Base-by-base conservation (phyloP, 345 rosid species). In the Populus nigra region DNA sequence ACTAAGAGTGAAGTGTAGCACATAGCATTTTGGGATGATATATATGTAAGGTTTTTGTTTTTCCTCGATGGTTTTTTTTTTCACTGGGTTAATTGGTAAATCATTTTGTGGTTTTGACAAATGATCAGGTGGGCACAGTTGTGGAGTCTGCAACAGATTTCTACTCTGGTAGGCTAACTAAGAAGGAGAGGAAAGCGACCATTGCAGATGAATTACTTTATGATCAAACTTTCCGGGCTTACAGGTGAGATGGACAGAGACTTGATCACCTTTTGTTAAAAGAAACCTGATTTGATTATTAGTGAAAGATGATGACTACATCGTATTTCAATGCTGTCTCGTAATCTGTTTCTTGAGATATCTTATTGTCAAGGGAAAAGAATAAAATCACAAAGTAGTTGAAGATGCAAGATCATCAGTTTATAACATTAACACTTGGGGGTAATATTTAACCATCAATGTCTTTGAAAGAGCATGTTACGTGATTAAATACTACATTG, bases 151-250 rank as follows among this genome's bases (percentile, higher is more conserved):
- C 94, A 22, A 31, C 80, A 27, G 98, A 93, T 33, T 91, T 79
- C 91, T 90, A 76, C 86, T 77, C 88, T 5, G 76, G 82, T 38
- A 88, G 98, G 86, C 68, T 96, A 68, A 88, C 90, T 33, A 96
- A 90, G 87, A 93, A 91, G 90, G 90, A 96, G 85, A 96, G 97
- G 83, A 96, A 87, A 83, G 62, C 88, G 45, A 88, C 86, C 71
- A 83, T 94, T 79, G 95, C 98, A 9, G 99, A 96, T 10, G 98
- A 93, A 80, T 86, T 96, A 81, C 89, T 93, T 55, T 83, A 91
- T 74, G 97, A 93, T 78, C 83, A 84, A 35, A 69, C 70, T 39
- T 75, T 84, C 68, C 68, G 76, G 62, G 85, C 88, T 17, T 96
- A 92, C 90, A 89, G 97, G 99, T 91, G 74, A 72, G 82, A 59